Conservation (phyloP, 2,329 filamentous ascomycete genomes). For the Septoria petroselini region DNA sequence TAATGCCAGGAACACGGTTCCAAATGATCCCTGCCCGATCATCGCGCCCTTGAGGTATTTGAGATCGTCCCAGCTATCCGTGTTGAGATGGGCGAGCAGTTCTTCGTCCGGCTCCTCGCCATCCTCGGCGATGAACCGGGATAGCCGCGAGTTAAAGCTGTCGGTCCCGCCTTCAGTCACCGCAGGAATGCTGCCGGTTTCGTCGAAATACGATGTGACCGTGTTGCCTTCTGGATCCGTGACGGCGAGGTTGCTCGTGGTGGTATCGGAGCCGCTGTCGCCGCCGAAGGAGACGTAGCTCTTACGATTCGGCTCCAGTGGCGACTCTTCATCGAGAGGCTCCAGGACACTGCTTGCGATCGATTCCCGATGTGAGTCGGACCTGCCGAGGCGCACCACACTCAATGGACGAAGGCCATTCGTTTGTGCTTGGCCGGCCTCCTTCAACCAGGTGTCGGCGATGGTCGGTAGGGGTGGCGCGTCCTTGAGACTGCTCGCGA, state of each 20-base stretch:
- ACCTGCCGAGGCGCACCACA: slow-evolving; percentile 57
- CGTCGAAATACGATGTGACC: slow-evolving; percentile 77
- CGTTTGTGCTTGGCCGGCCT: slow-evolving; percentile 48
- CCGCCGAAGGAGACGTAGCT: slow-evolving; percentile 86
- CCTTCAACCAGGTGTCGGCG: slow-evolving; percentile 83
- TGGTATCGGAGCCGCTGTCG: slow-evolving; percentile 64
- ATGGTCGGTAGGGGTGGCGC: slow-evolving; percentile 94
- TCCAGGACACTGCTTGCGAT: slow-evolving; percentile 85
- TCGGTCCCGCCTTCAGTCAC: slow-evolving; percentile 50
- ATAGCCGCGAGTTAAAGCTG: slow-evolving; percentile 77
- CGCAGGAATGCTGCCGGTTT: slow-evolving; percentile 64
- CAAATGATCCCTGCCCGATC: slow-evolving; percentile 95
- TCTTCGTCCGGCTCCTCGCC: slow-evolving; percentile 90
- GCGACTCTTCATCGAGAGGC: slow-evolving; percentile 85
- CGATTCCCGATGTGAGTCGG: slow-evolving; percentile 73
- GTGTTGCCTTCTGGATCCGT: slow-evolving; percentile 74
- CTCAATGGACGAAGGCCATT: slow-evolving; percentile 58
- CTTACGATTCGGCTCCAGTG: slow-evolving; percentile 82
- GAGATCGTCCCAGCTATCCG: slow-evolving; percentile 92
- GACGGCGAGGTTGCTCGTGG: slow-evolving; percentile 66
- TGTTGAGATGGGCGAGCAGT: slow-evolving; percentile 81
- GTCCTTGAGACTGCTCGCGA: slow-evolving; percentile 86
- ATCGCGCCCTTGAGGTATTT: slow-evolving; percentile 99
- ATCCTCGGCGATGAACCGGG: slow-evolving; percentile 80
- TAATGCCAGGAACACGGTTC: slow-evolving; percentile 88